Base-by-base conservation (phyloP, 768 basidiomycete genomes). In the Auriculariales sp. region DNA sequence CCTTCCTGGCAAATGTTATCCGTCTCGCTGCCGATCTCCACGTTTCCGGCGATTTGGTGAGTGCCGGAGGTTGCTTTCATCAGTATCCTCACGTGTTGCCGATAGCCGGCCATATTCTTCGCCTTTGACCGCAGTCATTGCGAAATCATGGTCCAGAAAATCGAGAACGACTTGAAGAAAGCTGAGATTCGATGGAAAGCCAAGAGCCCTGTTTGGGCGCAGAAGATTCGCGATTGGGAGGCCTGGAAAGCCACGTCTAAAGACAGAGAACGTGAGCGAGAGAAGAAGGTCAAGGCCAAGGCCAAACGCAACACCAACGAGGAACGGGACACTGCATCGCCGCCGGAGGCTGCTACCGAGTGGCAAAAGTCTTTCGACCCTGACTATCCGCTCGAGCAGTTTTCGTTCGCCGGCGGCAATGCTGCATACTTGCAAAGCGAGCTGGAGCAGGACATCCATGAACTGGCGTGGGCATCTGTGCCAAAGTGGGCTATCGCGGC, bases 71-170 rank as follows among this genome's bases (percentile, higher is more conserved):
- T 22, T 17, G 17, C 28, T 17, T 3, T 29, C 28, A 9, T 31
- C 3, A 33, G 32, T 33, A 19, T 28, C 17, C 27, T 15, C 50
- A 24, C 15, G 30, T 44, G 49, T 39, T 25, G 46, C 17, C 9
- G 34, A 0, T 48, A 80, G 79, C 80, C 81, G 3, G 82, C 79
- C 0, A 72, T 85, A 11, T 60, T 84, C 19, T 85, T 85, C 65
- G 72, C 68, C 48, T 81, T 84, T 55, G 78, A 82, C 54, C 72
- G 82, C 17, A 59, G 64, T 2, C 65, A 67, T 17, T 83, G 81
- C 58, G 79, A 82, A 57, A 54, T 61, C n/a, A 69, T 81, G 65
- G 76, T 70, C 0, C 31, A 57, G 19, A 50, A 52, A 11, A 59
- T 84, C 22, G 17, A 66, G 1, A 14, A 50, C 2, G 57, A 51